phyloP scores from a whole-genome alignment of 2,329 filamentous ascomycete species.

The Fusarium luffae region DNA sequence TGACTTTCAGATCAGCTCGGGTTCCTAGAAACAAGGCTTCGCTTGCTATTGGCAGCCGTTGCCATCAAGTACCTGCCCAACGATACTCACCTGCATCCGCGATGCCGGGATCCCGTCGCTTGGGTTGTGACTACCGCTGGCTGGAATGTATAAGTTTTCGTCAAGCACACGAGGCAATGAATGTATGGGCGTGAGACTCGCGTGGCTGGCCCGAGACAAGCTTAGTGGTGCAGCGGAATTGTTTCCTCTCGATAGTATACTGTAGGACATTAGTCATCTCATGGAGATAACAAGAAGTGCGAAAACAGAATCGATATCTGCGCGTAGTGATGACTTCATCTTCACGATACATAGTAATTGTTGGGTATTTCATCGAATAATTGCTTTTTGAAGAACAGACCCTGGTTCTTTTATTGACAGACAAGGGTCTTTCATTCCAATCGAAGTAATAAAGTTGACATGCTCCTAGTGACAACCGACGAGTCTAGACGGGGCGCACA shows the following conservation, averaged over 20 bases:
- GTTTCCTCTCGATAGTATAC: constrained; percentile 1
- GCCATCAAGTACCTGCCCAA: background rate
- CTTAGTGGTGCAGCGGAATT: background rate
- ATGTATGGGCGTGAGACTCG: constrained; percentile 24
- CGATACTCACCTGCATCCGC: background rate
- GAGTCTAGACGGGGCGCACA: background rate
- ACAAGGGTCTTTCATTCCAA: constrained; percentile 5
- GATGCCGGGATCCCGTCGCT: constrained; percentile 12
- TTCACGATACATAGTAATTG: background rate
- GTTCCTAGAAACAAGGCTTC: background rate
- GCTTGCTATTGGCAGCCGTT: constrained; percentile 12
- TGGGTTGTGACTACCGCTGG: background rate
- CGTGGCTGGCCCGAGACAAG: constrained; percentile 40
- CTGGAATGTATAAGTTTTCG: constrained; percentile 21
- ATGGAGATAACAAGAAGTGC: background rate
- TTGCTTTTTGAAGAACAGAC: background rate
- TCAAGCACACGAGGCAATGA: constrained; percentile 1
- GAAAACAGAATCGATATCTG: background rate
- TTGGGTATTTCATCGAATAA: background rate
- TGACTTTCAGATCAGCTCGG: background rate
- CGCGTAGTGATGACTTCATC: background rate
- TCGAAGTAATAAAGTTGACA: constrained; percentile 7
- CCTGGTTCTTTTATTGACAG: background rate
- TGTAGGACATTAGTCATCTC: background rate
- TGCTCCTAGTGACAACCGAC: constrained; percentile 4